Conservation (phyloP, 805 yeast genomes). For the Cyberlindnera xylosilytica region DNA sequence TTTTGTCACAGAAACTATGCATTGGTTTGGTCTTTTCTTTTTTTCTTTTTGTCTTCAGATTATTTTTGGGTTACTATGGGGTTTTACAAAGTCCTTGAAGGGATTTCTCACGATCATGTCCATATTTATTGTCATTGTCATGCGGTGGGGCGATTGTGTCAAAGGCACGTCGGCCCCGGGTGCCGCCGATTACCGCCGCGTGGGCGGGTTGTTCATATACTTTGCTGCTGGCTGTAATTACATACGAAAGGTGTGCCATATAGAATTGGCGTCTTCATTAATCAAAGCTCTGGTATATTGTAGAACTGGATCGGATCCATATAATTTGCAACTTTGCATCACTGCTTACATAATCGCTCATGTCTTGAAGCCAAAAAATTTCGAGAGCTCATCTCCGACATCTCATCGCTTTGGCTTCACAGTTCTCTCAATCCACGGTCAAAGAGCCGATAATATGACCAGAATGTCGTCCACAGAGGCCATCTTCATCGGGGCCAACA, state of each 20-base stretch:
- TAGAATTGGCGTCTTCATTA: slow-evolving; percentile 14
- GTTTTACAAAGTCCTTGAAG: slow-evolving; percentile 11
- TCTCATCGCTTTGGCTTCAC: no score
- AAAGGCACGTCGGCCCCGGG: slow-evolving; percentile 15
- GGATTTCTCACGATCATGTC: slow-evolving; percentile 9
- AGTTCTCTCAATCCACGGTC: no score
- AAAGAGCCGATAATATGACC: no score
- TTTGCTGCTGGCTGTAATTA: slow-evolving; percentile 2
- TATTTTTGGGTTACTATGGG: background rate
- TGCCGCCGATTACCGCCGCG: background rate
- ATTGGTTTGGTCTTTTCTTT: background rate
- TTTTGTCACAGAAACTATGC: background rate
- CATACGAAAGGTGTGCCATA: slow-evolving; percentile 15
- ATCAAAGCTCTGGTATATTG: no score
- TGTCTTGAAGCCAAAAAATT: no score
- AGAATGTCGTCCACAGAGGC: slow-evolving; percentile 40
- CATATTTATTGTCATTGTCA: slow-evolving; percentile 11
- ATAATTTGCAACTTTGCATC: no score
- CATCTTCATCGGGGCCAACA: slow-evolving; percentile 70
- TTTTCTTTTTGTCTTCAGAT: slow-evolving; percentile 1
- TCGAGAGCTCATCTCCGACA: no score
- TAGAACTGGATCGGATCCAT: no score
- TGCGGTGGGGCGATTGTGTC: slow-evolving; percentile 13
- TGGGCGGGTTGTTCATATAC: background rate
- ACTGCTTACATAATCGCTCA: background rate